A percentile compares a stretch with the other conserved stretches of the same genome.
Conservation (phyloP, 345 rosid species). For the Sisymbrium altissimum region DNA sequence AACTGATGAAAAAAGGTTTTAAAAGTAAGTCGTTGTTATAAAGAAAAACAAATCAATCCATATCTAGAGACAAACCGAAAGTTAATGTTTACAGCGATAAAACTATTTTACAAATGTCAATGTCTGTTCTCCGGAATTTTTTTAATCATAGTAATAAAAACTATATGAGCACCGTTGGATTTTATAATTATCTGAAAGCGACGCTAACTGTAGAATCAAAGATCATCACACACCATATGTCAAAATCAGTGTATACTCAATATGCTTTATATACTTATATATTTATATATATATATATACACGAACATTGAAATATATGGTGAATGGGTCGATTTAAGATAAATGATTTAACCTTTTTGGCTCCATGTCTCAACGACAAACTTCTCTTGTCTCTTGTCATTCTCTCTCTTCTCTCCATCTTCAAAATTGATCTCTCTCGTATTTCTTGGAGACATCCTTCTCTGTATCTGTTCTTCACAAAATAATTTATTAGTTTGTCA, state of each 20-base stretch:
- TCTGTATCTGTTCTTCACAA: constrained; percentile 20
- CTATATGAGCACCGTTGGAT: constrained; percentile 17
- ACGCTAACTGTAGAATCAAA: constrained; percentile 2
- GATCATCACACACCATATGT: constrained; percentile 17
- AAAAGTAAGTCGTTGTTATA: background rate
- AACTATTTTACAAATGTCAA: background rate
- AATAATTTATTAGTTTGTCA: background rate
- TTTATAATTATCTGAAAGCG: constrained; percentile 9
- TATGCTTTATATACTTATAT: too few species aligned
- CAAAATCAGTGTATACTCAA: constrained; percentile 17
- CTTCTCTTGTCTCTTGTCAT: constrained; percentile 17
- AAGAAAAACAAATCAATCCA: background rate
- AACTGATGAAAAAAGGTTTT: background rate
- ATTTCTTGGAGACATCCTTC: constrained; percentile 24
- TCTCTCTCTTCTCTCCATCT: constrained; percentile 5
- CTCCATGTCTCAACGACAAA: constrained; percentile 26
- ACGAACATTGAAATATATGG: constrained; percentile 16
- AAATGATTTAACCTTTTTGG: constrained; percentile 21
- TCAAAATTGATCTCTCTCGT: too few species aligned
- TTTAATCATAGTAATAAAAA: background rate
- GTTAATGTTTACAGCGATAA: background rate
- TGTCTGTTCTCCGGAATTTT: background rate
- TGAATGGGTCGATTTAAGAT: constrained; percentile 16
- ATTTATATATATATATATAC: too few species aligned
- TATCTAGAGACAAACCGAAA: constrained; percentile 20